Base-by-base conservation (phyloP, 768 basidiomycete genomes). In the Russula abietina region DNA sequence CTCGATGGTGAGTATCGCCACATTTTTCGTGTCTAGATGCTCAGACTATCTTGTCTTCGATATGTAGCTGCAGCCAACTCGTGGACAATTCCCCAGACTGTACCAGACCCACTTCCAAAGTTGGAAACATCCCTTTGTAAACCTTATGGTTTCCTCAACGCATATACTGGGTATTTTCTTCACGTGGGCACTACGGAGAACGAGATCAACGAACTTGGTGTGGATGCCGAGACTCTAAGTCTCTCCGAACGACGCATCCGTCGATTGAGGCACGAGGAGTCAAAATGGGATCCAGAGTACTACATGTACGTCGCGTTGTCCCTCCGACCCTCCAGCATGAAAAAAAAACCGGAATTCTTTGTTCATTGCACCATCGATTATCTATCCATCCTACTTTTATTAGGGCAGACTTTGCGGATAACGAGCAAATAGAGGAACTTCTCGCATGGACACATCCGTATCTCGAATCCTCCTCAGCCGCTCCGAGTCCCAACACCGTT, bases 401-500 rank as follows among this genome's bases (percentile, higher is more conserved):
- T 64, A 93, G 91, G 80, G 91, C 91, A 3, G 91, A 94, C 72
- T 92, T 80, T 67, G 84, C 81, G 55, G 89, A 93, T 57, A 84
- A 88, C 66, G 86, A 84, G 60, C 82, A 85, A 71, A 89, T 94
- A 57, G 80, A 81, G 69, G 88, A 88, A 53, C 76, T 92, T 26
- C 70, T 91, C 14, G 65, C 71, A 48, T 93, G 89, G 89, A 71
- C 74, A 65, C 80, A 89, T 67, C 87, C 89, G 4, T 73, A 80
- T 69, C 63, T 76, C 26, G 67, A 46, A 53, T 32, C 45, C 11
- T 16, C 65, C 45, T 66, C 74, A 49, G 46, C 59, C 52, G 75
- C 71, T 19, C 48, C 59, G 49, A 75, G 71, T 19, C 45, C 59
- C 50, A 75, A 71, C 19, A 70, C 73, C 22, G 74, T 85, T 59